These are phyloP conservation scores for Hypomontagnella submonticulosa DNA, from an alignment of 495 filamentous ascomycete genomes.

Conservation along the genomic window DNA sequence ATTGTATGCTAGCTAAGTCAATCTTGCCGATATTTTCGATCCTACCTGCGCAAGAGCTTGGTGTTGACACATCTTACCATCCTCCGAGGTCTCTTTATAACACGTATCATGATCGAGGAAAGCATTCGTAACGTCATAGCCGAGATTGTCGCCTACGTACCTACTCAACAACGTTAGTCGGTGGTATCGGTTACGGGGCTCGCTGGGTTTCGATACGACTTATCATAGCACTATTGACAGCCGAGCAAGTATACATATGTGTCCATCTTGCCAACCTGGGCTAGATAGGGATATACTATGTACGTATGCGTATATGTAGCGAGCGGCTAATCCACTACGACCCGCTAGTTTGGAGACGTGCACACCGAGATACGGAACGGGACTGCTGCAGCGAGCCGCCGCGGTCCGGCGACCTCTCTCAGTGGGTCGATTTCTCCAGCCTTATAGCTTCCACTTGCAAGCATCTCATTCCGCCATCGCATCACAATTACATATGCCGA, in stretches of 20 bases:
- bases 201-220: slow-evolving; percentile 28
- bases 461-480: slow-evolving; percentile 35
- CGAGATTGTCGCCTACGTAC: slow-evolving; percentile 8
- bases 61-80: too few species aligned
- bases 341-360: slow-evolving; percentile 37
- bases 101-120: too few species aligned
- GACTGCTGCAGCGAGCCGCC: slow-evolving; percentile 35
- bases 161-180: slow-evolving; percentile 5
- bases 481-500: slow-evolving; percentile 28
- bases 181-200: not conserved
- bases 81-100: too few species aligned
- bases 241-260: not conserved
- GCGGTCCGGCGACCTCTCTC: slow-evolving; percentile 33
- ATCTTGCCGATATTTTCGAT: too few species aligned
- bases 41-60: too few species aligned
- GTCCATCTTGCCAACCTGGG: slow-evolving; percentile 1
- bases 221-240: slow-evolving; percentile 22
- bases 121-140: slow-evolving; percentile 5
- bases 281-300: too few species aligned
- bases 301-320: not conserved
- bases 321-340: slow-evolving; percentile 7
- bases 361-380: slow-evolving; percentile 42
- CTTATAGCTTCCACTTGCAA: slow-evolving; percentile 35
- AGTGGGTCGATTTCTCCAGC: slow-evolving; percentile 38
- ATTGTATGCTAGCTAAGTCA: too few species aligned